Evolutionary conservation across 805 yeast species (phyloP).

Genomic region (Myxozyma lipomycoides): DNA sequence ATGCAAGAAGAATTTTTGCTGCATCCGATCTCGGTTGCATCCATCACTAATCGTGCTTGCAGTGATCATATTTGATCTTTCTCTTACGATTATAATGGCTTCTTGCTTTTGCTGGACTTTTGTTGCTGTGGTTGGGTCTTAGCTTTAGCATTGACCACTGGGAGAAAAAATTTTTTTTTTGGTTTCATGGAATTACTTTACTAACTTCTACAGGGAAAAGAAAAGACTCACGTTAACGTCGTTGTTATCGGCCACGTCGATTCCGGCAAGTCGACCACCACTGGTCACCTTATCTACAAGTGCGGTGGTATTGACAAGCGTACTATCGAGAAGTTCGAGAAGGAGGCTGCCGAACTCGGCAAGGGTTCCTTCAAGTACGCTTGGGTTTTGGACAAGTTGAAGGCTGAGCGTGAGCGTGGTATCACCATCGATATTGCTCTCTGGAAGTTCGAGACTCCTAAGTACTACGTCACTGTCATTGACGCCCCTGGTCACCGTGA

Average conservation of each 20-base stretch:
- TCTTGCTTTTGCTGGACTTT: not conserved
- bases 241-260: conserved; percentile 99
- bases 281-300: conserved; percentile 99
- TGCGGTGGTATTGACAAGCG: conserved; percentile 98
- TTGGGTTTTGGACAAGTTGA: conserved; percentile 92
- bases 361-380: conserved; percentile 95
- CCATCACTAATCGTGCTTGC: not conserved
- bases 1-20: not conserved
- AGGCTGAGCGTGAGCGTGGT: conserved; percentile 97
- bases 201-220: conserved; percentile 25
- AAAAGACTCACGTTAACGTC: conserved; percentile 93
- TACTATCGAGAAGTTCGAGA: conserved; percentile 96
- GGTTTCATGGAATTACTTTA: not conserved
- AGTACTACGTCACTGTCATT: conserved; percentile 83
- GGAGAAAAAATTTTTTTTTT: conserved; percentile 1
- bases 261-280: conserved; percentile 97
- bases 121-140: not conserved
- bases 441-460: conserved; percentile 90
- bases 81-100: not conserved
- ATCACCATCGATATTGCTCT: conserved; percentile 91
- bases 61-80: not conserved
- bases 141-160: not conserved
- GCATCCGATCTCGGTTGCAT: no score
- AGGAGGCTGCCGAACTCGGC: conserved; percentile 96
- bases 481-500: conserved; percentile 97